Evolutionary conservation across 768 basidiomycete species (phyloP).

Genomic region (Sarcomyxa edulis): DNA sequence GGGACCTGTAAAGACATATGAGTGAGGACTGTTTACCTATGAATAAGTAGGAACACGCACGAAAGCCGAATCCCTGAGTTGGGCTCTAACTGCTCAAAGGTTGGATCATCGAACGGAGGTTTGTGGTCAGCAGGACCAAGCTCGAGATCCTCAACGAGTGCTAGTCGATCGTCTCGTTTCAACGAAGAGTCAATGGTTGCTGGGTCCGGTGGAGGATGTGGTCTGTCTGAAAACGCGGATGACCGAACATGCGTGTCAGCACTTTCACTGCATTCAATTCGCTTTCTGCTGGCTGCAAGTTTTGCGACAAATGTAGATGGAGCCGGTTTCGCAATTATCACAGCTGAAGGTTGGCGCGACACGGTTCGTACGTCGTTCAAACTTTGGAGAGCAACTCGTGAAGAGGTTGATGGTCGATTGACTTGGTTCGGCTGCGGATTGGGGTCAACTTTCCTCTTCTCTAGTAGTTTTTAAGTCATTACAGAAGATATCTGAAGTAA

Average conservation of each 20-base stretch:
- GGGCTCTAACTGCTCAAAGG: slow-evolving; percentile 80
- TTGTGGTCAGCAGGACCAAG: slow-evolving; percentile 76
- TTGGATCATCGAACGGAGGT: slow-evolving; percentile 65
- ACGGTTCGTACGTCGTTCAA: neutral
- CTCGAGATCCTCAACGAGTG: slow-evolving; percentile 70
- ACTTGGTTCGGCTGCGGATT: slow-evolving; percentile 6
- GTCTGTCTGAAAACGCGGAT: slow-evolving; percentile 30
- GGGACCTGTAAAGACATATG: slow-evolving; percentile 45
- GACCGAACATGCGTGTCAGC: slow-evolving; percentile 8
- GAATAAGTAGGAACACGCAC: slow-evolving; percentile 43
- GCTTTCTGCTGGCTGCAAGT: slow-evolving; percentile 32
- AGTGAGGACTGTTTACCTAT: slow-evolving; percentile 3
- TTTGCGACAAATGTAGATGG: slow-evolving; percentile 51
- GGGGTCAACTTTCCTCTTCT: slow-evolving; percentile 34
- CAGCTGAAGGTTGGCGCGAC: slow-evolving; percentile 1
- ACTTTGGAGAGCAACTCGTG: neutral
- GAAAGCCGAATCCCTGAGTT: slow-evolving; percentile 82
- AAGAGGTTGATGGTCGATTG: slow-evolving; percentile 1
- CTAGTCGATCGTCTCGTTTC: slow-evolving; percentile 56
- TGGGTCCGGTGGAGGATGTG: slow-evolving; percentile 16
- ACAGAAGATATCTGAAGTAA: neutral
- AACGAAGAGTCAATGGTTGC: slow-evolving; percentile 7
- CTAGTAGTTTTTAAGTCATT: neutral
- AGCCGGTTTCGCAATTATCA: too few relatives aligned
- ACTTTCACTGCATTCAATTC: slow-evolving; percentile 2